phyloP scores from a whole-genome alignment of 805 yeast species.

The Zygosaccharomyces lentus region DNA sequence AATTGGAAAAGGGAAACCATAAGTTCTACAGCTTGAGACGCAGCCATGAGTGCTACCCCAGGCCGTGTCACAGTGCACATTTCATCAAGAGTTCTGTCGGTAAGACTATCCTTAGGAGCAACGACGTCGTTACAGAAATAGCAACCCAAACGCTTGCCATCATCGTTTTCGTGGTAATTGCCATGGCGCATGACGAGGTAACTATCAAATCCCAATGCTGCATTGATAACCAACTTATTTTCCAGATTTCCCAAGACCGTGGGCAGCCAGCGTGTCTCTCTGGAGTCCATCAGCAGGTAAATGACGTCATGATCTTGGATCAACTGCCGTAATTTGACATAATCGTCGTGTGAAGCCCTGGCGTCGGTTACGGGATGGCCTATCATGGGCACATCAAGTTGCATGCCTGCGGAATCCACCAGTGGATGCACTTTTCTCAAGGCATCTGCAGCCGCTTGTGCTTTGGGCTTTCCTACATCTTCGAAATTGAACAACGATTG shows the following conservation, averaged over 20 bases:
- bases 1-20: slow-evolving; percentile 71
- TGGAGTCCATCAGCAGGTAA: slow-evolving; percentile 83
- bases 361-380: slow-evolving; percentile 79
- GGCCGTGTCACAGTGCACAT: slow-evolving; percentile 99
- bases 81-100: slow-evolving; percentile 87
- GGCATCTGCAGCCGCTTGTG: slow-evolving; percentile 69
- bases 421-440: slow-evolving; percentile 75
- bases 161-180: slow-evolving; percentile 28
- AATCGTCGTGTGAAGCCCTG: slow-evolving; percentile 46
- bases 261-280: slow-evolving; percentile 98
- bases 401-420: slow-evolving; percentile 57
- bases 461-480: slow-evolving; percentile 85
- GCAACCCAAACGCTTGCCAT: slow-evolving; percentile 66
- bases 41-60: slow-evolving; percentile 86
- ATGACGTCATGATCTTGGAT: slow-evolving; percentile 69
- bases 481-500: slow-evolving; percentile 80
- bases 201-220: slow-evolving; percentile 93
- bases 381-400: slow-evolving; percentile 87
- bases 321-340: slow-evolving; percentile 46
- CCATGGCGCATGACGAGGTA: slow-evolving; percentile 95
- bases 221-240: slow-evolving; percentile 75
- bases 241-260: slow-evolving; percentile 68
- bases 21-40: slow-evolving; percentile 82
- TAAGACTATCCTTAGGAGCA: slow-evolving; percentile 85
- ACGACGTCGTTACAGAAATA: slow-evolving; percentile 94